These are phyloP conservation scores for Metarhizium rileyi DNA, from an alignment of 2,329 filamentous ascomycete species.

Conservation along the genomic window DNA sequence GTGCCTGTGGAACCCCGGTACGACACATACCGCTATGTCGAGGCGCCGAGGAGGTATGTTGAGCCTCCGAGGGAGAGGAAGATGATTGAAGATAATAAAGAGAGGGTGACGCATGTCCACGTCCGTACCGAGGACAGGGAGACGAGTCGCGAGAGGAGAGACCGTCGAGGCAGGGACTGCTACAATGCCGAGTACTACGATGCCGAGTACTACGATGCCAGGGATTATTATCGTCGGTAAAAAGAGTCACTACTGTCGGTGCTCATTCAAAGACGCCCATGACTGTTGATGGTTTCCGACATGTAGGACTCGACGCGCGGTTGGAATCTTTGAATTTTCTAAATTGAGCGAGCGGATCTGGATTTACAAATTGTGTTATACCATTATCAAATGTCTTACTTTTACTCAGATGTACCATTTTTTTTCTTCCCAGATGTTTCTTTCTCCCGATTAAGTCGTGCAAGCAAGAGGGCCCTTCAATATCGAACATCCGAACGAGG, in stretches of 20 bases:
- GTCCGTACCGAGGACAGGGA: conserved; percentile 25
- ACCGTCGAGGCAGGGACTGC: not conserved
- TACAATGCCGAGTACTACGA: conserved; percentile 2
- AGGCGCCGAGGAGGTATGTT: conserved; percentile 31
- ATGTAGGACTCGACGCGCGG: too few species aligned
- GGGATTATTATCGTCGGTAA: conserved; percentile 6
- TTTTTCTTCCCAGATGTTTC: not conserved
- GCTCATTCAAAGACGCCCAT: too few species aligned
- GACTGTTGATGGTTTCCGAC: too few species aligned
- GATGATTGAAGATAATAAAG: conserved; percentile 21
- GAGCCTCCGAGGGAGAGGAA: conserved; percentile 20
- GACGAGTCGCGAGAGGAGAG: conserved; percentile 18
- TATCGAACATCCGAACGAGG: not conserved
- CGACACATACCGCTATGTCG: conserved; percentile 44
- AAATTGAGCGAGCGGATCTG: too few species aligned
- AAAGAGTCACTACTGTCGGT: too few species aligned
- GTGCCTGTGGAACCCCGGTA: conserved; percentile 29
- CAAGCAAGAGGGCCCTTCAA: not conserved
- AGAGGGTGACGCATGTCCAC: conserved; percentile 10
- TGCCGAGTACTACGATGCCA: conserved; percentile 1
- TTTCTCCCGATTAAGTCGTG: not conserved
- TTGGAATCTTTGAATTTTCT: too few species aligned
- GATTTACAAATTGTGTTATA: too few species aligned
- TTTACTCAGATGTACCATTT: too few species aligned
- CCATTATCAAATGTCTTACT: too few species aligned